Conservation (phyloP, 192 early-diverging fungal genomes). For the Coemansia reversa region DNA sequence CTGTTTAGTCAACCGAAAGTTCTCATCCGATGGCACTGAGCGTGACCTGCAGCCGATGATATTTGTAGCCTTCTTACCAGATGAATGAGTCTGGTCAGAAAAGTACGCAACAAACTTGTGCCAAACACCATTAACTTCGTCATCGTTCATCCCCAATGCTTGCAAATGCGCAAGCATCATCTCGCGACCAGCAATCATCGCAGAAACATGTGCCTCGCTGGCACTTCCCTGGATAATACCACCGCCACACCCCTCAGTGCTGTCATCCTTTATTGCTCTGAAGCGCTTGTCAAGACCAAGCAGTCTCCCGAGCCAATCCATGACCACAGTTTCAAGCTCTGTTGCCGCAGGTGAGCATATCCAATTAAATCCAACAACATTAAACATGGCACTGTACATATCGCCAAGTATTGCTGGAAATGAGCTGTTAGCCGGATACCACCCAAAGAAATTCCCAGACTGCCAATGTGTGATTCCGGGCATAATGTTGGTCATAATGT, state of each 20-base stretch:
- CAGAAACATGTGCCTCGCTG: conserved; percentile 59
- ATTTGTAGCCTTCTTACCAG: conserved; percentile 57
- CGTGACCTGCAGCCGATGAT: conserved; percentile 35
- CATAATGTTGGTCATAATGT: conserved; percentile 61
- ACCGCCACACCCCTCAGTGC: conserved; percentile 57
- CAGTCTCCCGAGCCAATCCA: conserved; percentile 67
- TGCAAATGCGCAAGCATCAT: conserved; percentile 39
- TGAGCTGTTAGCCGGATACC: conserved; percentile 57
- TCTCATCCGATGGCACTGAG: conserved; percentile 41
- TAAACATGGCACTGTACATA: conserved; percentile 64
- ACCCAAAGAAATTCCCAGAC: conserved; percentile 63
- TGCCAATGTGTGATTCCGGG: conserved; percentile 74
- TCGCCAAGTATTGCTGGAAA: conserved; percentile 63
- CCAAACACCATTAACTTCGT: conserved; percentile 18
- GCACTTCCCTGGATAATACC: conserved; percentile 68
- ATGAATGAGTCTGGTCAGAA: conserved; percentile 63
- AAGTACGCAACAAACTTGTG: conserved; percentile 60
- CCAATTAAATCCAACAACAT: conserved; percentile 58
- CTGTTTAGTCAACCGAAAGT: conserved; percentile 40
- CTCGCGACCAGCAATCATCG: conserved; percentile 60
- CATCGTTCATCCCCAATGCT: conserved; percentile 25
- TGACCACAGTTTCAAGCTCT: conserved; percentile 61
- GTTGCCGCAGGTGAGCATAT: conserved; percentile 58
- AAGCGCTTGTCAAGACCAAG: conserved; percentile 60
- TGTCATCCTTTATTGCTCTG: conserved; percentile 43